Evolutionary conservation across 2,329 filamentous ascomycete genomes (phyloP).

Genomic region (Fusarium pseudonygamai): DNA sequence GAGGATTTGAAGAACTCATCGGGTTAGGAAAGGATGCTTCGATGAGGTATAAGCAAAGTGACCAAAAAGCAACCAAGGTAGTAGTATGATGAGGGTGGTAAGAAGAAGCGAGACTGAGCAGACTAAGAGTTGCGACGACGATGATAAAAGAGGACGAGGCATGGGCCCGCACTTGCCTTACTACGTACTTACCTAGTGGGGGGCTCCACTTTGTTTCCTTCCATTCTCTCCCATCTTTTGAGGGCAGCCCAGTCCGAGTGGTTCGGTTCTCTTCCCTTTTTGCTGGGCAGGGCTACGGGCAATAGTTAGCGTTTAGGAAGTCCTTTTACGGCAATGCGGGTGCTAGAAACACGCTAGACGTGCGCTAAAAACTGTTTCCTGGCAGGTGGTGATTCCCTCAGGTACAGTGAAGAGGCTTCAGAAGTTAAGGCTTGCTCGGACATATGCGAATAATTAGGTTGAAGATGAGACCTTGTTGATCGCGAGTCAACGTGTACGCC

Average conservation of each 20-base stretch:
- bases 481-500: not conserved
- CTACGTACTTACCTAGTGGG: slow-evolving; percentile 35
- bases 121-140: slow-evolving; percentile 40
- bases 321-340: slow-evolving; percentile 17
- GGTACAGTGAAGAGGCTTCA: not conserved
- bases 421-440: not conserved
- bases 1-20: slow-evolving; percentile 36
- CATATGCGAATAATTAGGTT: slow-evolving; percentile 5
- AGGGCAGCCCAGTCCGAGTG: not conserved
- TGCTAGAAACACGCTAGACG: slow-evolving; percentile 35
- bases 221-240: not conserved
- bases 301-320: slow-evolving; percentile 9
- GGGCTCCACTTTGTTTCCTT: slow-evolving; percentile 31
- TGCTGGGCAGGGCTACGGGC: slow-evolving; percentile 1
- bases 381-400: slow-evolving; percentile 21
- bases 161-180: slow-evolving; percentile 19
- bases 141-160: slow-evolving; percentile 42
- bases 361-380: slow-evolving; percentile 28
- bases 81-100: slow-evolving; percentile 28
- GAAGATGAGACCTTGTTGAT: not conserved
- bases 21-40: slow-evolving; percentile 14
- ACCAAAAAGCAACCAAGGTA: slow-evolving; percentile 22
- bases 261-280: slow-evolving; percentile 6
- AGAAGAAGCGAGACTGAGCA: slow-evolving; percentile 34
- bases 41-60: slow-evolving; percentile 18